Conservation (phyloP, 2,329 filamentous ascomycete genomes). For the Penicillium sp. region DNA sequence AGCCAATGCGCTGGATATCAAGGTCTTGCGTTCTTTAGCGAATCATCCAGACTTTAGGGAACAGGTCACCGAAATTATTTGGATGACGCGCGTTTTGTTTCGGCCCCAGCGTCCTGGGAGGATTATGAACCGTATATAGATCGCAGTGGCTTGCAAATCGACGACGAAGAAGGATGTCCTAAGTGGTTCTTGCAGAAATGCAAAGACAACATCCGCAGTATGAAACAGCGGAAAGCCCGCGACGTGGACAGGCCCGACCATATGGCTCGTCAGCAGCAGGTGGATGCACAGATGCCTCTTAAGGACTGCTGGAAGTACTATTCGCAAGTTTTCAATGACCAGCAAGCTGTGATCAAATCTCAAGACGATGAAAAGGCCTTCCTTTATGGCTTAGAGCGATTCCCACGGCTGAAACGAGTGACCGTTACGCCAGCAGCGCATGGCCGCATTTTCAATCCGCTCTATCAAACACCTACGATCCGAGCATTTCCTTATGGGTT, state of each 20-base stretch:
- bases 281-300: conserved; percentile 8
- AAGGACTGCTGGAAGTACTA: conserved; percentile 34
- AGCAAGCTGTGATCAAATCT: conserved; percentile 32
- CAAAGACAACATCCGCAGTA: too few species aligned
- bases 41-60: too few species aligned
- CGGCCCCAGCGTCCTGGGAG: conserved; percentile 1
- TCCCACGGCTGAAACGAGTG: too few species aligned
- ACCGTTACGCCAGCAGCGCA: too few species aligned
- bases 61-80: conserved; percentile 39
- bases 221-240: too few species aligned
- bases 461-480: too few species aligned
- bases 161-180: background rate
- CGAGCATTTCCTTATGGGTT: too few species aligned
- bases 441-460: too few species aligned
- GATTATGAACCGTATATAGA: background rate
- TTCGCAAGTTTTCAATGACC: conserved; percentile 35
- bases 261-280: conserved; percentile 17
- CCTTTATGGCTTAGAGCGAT: too few species aligned
- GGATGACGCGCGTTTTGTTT: conserved; percentile 9
- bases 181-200: background rate
- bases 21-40: too few species aligned
- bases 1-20: conserved; percentile 42
- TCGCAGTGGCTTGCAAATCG: background rate
- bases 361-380: conserved; percentile 24
- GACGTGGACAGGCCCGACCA: background rate